These are phyloP conservation scores for Globisporangium solare DNA, from an alignment of 352 stramenopile species.

Conservation along the genomic window DNA sequence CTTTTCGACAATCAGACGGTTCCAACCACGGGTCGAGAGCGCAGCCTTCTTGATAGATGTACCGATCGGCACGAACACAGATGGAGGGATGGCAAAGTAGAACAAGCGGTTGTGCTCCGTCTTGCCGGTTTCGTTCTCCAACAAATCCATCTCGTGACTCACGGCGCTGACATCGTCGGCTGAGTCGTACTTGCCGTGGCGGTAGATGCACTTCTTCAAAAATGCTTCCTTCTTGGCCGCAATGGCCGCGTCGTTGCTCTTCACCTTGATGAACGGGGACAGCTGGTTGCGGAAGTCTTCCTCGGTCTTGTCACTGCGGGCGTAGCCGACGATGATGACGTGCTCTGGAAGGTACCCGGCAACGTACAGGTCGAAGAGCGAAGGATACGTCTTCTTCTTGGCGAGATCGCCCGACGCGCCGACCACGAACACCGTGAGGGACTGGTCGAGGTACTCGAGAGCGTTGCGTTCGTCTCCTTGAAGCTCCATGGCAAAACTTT, in stretches of 20 bases:
- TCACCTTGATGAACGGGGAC: constrained; percentile 54
- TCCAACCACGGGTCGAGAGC: constrained; percentile 90
- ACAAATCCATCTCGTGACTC: constrained; percentile 60
- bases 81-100: constrained; percentile 97
- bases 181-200: constrained; percentile 79
- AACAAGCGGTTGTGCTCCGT: constrained; percentile 83
- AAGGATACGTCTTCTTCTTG: constrained; percentile 92
- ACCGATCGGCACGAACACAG: constrained; percentile 93
- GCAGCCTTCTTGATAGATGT: constrained; percentile 90
- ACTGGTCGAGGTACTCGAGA: constrained; percentile 64
- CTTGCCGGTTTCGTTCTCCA: constrained; percentile 54
- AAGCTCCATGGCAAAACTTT: constrained; percentile 15
- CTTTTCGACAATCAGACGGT: constrained; percentile 97
- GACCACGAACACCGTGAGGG: constrained; percentile 83
- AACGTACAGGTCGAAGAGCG: constrained; percentile 84
- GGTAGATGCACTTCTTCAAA: constrained; percentile 72
- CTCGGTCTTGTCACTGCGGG: constrained; percentile 74
- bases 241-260: constrained; percentile 32
- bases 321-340: constrained; percentile 85
- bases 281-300: constrained; percentile 83
- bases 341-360: constrained; percentile 78
- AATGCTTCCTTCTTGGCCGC: constrained; percentile 59
- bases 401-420: constrained; percentile 85
- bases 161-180: constrained; percentile 72
- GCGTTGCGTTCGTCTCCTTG: constrained; percentile 46